Percentiles rank a stretch among this genome's conserved stretches.
These are phyloP conservation scores for Stagonosporopsis vannaccii DNA, from an alignment of 2,329 filamentous ascomycete species.

Conservation along the genomic window DNA sequence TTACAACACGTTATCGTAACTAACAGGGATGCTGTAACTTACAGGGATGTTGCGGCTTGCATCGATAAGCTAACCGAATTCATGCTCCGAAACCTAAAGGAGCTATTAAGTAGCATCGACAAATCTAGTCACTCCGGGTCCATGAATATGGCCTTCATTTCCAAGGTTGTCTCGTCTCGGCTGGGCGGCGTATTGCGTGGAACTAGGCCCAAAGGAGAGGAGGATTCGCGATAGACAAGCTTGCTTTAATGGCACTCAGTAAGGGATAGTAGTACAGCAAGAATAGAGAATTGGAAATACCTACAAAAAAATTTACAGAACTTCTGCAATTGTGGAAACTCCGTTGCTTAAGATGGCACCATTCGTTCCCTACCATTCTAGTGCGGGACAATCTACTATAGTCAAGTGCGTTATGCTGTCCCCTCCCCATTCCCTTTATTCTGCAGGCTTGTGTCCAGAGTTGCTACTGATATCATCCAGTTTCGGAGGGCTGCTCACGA, in stretches of 20 bases:
- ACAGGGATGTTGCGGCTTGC: background rate
- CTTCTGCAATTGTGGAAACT: background rate
- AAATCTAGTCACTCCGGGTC: background rate
- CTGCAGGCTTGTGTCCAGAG: background rate
- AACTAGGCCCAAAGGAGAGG: background rate
- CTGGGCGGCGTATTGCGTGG: background rate
- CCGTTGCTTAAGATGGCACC: constrained; percentile 7
- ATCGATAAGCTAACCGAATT: constrained; percentile 1
- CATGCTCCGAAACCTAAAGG: constrained; percentile 9
- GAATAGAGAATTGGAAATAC: background rate
- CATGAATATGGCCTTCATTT: constrained; percentile 1
- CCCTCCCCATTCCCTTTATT: background rate
- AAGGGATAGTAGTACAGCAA: background rate
- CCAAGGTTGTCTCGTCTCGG: background rate
- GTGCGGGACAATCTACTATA: constrained; percentile 9
- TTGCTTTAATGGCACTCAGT: background rate
- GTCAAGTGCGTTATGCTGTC: constrained; percentile 6
- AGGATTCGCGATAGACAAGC: background rate
- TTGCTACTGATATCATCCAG: constrained; percentile 4
- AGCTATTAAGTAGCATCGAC: constrained; percentile 5
- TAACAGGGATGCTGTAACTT: background rate
- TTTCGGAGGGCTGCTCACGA: constrained; percentile 15
- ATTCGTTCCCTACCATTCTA: constrained; percentile 11
- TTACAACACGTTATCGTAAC: background rate
- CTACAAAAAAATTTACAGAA: background rate